These are phyloP conservation scores for Lodderomyces parapsilosis DNA, from an alignment of 1,139 yeast species.

Conservation along the genomic window DNA sequence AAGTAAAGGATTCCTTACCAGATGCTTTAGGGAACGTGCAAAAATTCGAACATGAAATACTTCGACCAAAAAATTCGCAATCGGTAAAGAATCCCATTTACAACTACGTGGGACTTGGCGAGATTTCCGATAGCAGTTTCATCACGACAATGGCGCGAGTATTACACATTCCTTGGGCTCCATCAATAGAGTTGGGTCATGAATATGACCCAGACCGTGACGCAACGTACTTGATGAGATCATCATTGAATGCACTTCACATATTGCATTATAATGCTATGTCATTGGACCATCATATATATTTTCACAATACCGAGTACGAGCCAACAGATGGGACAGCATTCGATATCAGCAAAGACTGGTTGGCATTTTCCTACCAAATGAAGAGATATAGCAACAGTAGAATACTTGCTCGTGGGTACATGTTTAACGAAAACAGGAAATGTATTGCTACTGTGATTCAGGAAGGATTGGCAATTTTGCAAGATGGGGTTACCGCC, in stretches of 20 bases:
- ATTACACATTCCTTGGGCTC: conserved; percentile 46
- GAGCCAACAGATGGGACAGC: conserved; percentile 20
- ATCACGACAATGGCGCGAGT: conserved; percentile 45
- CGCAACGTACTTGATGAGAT: conserved; percentile 31
- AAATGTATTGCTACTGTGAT: conserved; percentile 40
- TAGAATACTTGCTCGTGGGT: conserved; percentile 41
- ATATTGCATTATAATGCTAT: conserved; percentile 47
- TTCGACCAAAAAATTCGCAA: conserved; percentile 17
- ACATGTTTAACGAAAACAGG: conserved; percentile 32
- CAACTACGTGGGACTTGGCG: conserved; percentile 41
- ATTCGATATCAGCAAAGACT: conserved; percentile 38
- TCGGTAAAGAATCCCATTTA: conserved; percentile 29
- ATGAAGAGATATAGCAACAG: conserved; percentile 35
- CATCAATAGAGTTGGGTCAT: conserved; percentile 33
- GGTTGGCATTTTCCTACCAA: conserved; percentile 42
- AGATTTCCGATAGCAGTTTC: conserved; percentile 40
- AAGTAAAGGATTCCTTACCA: conserved; percentile 13
- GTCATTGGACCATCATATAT: conserved; percentile 49
- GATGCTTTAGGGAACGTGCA: conserved; percentile 14
- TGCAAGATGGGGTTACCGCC: conserved; percentile 29
- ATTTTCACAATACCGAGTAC: conserved; percentile 35
- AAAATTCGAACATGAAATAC: conserved; percentile 10
- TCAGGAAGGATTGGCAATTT: conserved; percentile 45
- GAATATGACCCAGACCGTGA: conserved; percentile 35
- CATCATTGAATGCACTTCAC: conserved; percentile 39